Percentiles rank a stretch among this genome's conserved stretches.
These are phyloP conservation scores for Lathyrus tuberosus DNA, from an alignment of 306 rosid genomes.

Conservation along the genomic window DNA sequence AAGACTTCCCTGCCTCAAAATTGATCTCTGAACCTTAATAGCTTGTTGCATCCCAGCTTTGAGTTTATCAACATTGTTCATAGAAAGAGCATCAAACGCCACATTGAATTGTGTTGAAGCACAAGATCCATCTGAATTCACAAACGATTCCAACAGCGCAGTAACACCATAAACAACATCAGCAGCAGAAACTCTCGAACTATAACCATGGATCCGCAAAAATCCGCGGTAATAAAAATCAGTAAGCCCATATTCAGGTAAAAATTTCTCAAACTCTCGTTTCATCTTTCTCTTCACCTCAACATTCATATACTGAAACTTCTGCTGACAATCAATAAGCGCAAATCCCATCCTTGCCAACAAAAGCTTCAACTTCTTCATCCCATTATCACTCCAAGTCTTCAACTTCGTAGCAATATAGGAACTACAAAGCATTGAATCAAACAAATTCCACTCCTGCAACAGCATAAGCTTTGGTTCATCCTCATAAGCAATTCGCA, in stretches of 20 bases:
- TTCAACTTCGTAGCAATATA: constrained; percentile 86
- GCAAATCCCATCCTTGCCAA: constrained; percentile 95
- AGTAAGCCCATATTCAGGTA: constrained; percentile 85
- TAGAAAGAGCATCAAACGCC: constrained; percentile 87
- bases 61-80: constrained; percentile 73
- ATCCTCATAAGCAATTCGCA: constrained; percentile 82
- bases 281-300: constrained; percentile 92
- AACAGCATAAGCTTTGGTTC: constrained; percentile 90
- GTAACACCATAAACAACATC: constrained; percentile 98
- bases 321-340: constrained; percentile 91
- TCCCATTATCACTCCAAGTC: constrained; percentile 97
- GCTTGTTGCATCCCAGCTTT: constrained; percentile 89
- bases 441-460: constrained; percentile 91
- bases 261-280: constrained; percentile 70
- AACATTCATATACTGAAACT: constrained; percentile 85
- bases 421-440: constrained; percentile 89
- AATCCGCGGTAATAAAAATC: constrained; percentile 91
- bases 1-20: constrained; percentile 89
- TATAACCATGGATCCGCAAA: constrained; percentile 72
- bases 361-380: constrained; percentile 84
- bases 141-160: constrained; percentile 87
- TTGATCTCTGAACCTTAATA: constrained; percentile 80
- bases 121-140: constrained; percentile 72
- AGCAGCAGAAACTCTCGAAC: constrained; percentile 90
- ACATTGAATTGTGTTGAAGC: constrained; percentile 80